Evolutionary conservation across 2,329 filamentous ascomycete genomes (phyloP), one percentile per base, ranked within the genome.

Genomic region (Verticillium isaacii): DNA sequence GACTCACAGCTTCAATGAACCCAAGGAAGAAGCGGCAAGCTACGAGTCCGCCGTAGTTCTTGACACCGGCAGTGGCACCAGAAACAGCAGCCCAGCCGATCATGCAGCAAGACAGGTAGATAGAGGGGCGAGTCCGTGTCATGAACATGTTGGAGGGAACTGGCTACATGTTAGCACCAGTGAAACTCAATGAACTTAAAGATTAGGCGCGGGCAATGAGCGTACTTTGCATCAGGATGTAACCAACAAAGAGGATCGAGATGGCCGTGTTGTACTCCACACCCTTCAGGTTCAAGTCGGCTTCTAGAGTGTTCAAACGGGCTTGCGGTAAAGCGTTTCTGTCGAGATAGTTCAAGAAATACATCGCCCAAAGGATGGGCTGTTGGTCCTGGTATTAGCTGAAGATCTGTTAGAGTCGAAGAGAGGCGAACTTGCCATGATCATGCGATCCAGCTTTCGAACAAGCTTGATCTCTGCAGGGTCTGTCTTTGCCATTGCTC

Each of bases 81-180:
- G 74, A 76, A 0, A 77, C 73, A 14, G 70, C 70, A 4, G 73
- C 74, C 78, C 78, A 80, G 17, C 78, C 63, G 3, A 77, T 57
- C 74, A 78, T 79, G 68, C 75, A 77, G 0, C 69, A 65, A 14
- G 73, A 73, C 71, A 80, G 77, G 66, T 79, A 80, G 3, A 75
- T 69, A n/a, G 73, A 75, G 1, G 77, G 77, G 39, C 70, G 72
- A 7, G 79, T 70, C 19, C 76, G 73, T 2, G 75, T 78, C 62
- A 81, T 71, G 58, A 81, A 68, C 77, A 81, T 78, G 66, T 79
- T 80, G 55, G 75, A 74, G 0, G 74, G 74, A 23, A 76, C 58
- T 37, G 56, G 29, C 29, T 4, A 29, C 29, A 29, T 1, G 29
- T 29, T 29, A 29, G 29, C 29, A 29, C 29, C 29, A 29, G 29